Conservation (phyloP, 768 basidiomycete genomes). For the Calocera viscosa region DNA sequence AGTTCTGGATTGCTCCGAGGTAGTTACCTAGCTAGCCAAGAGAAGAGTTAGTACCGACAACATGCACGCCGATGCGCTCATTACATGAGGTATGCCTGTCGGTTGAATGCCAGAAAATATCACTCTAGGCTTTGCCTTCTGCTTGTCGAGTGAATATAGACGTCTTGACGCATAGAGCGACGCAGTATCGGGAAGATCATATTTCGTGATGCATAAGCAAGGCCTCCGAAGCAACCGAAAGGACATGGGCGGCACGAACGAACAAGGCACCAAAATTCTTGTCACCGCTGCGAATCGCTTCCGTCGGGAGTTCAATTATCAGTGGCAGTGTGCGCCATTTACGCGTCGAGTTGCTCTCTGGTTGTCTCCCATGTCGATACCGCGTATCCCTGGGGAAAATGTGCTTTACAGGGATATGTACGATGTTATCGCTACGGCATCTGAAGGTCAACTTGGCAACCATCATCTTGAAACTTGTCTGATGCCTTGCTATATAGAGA, state of each 20-base stretch:
- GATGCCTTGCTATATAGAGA: slow-evolving; percentile 31
- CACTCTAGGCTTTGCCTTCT: slow-evolving; percentile 9
- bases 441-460: slow-evolving; percentile 36
- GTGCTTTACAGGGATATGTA: slow-evolving; percentile 50
- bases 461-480: neutral
- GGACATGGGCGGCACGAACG: neutral
- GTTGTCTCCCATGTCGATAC: neutral
- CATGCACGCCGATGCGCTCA: slow-evolving; percentile 19
- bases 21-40: slow-evolving; percentile 73
- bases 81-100: slow-evolving; percentile 78
- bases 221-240: neutral
- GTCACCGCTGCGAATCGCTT: neutral
- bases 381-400: slow-evolving; percentile 13
- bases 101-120: slow-evolving; percentile 91
- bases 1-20: slow-evolving; percentile 78
- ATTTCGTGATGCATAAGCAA: neutral
- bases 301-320: neutral
- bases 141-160: neutral
- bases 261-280: neutral
- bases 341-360: neutral
- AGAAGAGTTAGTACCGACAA: slow-evolving; percentile 2
- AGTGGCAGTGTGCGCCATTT: slow-evolving; percentile 4
- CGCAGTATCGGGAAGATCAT: neutral
- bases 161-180: neutral
- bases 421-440: slow-evolving; percentile 45